Percentiles rank a stretch among this genome's conserved stretches.
Evolutionary conservation across 2,329 filamentous ascomycete genomes (phyloP).

Genomic region (Fusarium sarcochroum): DNA sequence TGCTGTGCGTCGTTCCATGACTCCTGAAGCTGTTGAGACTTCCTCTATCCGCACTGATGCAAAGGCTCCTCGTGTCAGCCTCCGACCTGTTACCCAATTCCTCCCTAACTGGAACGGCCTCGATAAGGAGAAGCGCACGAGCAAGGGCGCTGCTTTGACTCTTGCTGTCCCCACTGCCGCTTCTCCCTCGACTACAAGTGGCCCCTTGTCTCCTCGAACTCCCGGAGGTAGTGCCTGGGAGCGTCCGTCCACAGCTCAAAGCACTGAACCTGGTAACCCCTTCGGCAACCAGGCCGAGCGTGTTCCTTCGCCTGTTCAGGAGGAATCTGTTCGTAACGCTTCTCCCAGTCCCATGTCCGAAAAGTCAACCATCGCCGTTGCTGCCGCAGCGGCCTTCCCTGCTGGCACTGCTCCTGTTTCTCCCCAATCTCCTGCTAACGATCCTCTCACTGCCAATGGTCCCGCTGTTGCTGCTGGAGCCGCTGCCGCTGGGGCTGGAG

Average conservation of each 20-base stretch:
- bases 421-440: constrained; percentile 46
- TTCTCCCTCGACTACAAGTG: constrained; percentile 40
- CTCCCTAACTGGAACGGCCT: constrained; percentile 70
- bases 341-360: constrained; percentile 56
- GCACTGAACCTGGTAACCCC: constrained; percentile 74
- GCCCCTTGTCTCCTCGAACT: constrained; percentile 42
- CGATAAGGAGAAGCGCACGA: constrained; percentile 67
- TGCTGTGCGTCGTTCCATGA: constrained; percentile 27
- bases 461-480: constrained; percentile 53
- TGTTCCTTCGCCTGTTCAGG: constrained; percentile 58
- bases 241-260: constrained; percentile 60
- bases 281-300: constrained; percentile 75
- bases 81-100: constrained; percentile 88
- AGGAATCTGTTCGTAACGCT: constrained; percentile 48
- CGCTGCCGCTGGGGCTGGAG: constrained; percentile 56
- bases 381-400: constrained; percentile 52
- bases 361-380: constrained; percentile 26
- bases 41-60: constrained; percentile 56
- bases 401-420: constrained; percentile 26
- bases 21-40: constrained; percentile 32
- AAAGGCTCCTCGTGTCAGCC: constrained; percentile 83
- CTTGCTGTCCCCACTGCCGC: constrained; percentile 52
- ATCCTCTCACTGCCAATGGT: constrained; percentile 56
- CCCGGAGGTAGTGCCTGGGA: constrained; percentile 62
- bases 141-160: constrained; percentile 62